Base-by-base conservation (phyloP, 2,329 filamentous ascomycete species). In the Cladosporium velox region DNA sequence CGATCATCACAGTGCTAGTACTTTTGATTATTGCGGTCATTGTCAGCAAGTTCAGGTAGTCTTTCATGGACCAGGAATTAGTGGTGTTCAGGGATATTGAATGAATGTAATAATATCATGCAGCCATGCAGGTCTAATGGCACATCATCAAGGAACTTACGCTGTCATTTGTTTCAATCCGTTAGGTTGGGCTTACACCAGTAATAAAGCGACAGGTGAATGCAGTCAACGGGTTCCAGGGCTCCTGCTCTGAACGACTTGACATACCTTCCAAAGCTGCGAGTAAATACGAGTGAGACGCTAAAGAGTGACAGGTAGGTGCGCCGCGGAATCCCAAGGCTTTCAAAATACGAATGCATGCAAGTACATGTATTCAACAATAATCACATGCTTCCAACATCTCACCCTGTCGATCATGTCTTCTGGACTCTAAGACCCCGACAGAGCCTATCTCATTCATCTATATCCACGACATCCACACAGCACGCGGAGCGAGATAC, bases 31-130 rank as follows among this genome's bases (percentile, higher is more conserved):
- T 88, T 71, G 87, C 86, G n/a, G 86, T 95, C 65, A 91, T 96
- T 76, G 88, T 89, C 76, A 92, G 89, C 87, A 96, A 95, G 83
- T 95, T 96, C 79, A 87, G 86, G 77, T 91, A 64, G 61, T 21
- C 38, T 18, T 54, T 18, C 52, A 55, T 4, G n/a, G 7, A 1
- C 8, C n/a, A 24, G 11, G 34, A 30, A 34, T 41, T 49, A 14
- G 26, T 24, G 41, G 59, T 47, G 47, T 62, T 41, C 30, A 38
- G 59, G 44, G n/a, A 32, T 15, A 47, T 10, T n/a, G 34, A 59
- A 18, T 21, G 34, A 18, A 44, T 59, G 57, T 59, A 47, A 41
- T 30, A n/a, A 44, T 59, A 59, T 44, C 8, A 47, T 47, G 24
- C 57, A 30, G 21, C 34, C 26, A 38, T 41, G 34, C 57, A 59